These are phyloP conservation scores for Starmera dryadoides DNA, from an alignment of 805 yeast genomes.

Conservation along the genomic window DNA sequence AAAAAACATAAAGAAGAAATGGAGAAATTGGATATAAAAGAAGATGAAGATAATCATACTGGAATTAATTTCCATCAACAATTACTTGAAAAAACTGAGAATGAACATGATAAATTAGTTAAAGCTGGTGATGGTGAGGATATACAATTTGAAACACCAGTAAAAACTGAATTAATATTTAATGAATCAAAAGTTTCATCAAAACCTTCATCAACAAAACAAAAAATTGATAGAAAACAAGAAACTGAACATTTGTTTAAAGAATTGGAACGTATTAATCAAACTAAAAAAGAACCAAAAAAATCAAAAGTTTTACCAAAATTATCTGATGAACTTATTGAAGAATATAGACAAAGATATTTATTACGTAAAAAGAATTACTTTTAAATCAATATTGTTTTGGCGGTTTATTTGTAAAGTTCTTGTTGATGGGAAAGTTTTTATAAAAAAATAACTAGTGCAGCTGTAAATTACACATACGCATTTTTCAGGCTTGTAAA, in stretches of 20 bases:
- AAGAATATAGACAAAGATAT: constrained; percentile 11
- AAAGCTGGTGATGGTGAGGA: background rate
- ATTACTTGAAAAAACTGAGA: background rate
- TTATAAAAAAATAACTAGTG: too few species aligned
- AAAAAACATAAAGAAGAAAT: constrained; percentile 28
- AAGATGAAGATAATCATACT: constrained; percentile 1
- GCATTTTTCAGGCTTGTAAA: too few species aligned
- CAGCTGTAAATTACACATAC: too few species aligned
- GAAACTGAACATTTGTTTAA: too few species aligned
- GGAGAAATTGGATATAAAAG: constrained; percentile 8
- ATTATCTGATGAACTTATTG: constrained; percentile 7
- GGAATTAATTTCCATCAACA: background rate
- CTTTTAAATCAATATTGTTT: too few species aligned
- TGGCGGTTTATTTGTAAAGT: too few species aligned
- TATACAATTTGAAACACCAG: too few species aligned
- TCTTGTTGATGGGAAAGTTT: too few species aligned
- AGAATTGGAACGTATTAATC: constrained; percentile 1
- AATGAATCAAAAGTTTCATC: too few species aligned
- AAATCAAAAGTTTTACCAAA: constrained; percentile 13
- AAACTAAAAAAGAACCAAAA: background rate
- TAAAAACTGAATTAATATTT: too few species aligned
- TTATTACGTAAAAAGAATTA: constrained; percentile 4
- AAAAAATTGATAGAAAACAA: too few species aligned
- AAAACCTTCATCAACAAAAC: too few species aligned
- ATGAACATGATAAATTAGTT: background rate